Conservation (phyloP, 176 grass and related monocot species). For the Carex myosuroides region DNA sequence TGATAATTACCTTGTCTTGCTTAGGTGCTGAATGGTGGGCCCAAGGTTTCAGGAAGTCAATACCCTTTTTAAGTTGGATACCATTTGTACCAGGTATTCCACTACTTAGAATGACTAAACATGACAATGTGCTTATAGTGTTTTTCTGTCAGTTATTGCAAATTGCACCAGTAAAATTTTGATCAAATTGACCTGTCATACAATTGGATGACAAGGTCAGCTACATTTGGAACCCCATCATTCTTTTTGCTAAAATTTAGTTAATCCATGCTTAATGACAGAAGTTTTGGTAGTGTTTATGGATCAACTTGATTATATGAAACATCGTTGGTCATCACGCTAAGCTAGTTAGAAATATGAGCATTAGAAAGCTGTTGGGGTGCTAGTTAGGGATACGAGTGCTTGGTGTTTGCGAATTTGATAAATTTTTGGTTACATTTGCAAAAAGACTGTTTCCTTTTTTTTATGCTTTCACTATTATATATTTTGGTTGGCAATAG, state of each 20-base stretch:
- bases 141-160: neutral
- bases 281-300: neutral
- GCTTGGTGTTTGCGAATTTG: neutral
- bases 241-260: neutral
- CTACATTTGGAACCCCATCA: neutral
- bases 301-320: neutral
- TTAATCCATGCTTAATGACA: neutral
- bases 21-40: slow-evolving; percentile 99
- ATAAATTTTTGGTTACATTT: neutral
- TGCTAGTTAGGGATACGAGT: neutral
- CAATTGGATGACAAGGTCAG: neutral
- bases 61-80: slow-evolving; percentile 76
- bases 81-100: slow-evolving; percentile 73
- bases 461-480: neutral
- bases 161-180: neutral
- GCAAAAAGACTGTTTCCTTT: neutral
- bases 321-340: neutral
- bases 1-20: slow-evolving; percentile 18
- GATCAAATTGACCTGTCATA: too few relatives aligned
- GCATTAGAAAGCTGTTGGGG: neutral
- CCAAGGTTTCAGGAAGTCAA: slow-evolving; percentile 86
- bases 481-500: neutral
- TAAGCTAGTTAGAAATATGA: neutral
- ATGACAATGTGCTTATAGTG: neutral
- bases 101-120: neutral